Base-by-base conservation (phyloP, 2,329 filamentous ascomycete species). In the Raffaelea albimanens region DNA sequence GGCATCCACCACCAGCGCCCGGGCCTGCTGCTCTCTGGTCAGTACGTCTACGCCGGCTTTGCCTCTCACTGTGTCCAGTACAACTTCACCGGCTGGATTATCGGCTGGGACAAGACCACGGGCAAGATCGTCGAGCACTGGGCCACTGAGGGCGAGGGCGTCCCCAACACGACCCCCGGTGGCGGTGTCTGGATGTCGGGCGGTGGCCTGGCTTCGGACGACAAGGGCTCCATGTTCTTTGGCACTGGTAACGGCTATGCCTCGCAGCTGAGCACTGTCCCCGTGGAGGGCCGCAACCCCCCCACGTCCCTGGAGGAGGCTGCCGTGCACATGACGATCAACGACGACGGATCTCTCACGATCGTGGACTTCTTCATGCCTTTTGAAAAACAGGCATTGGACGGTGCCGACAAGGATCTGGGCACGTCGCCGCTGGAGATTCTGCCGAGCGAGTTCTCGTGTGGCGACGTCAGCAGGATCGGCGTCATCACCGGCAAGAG, bases 361-460 rank as follows among this genome's bases (percentile, higher is more conserved):
- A 56, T 69, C 4, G 63, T 69, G 4, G 70, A 73, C 54, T 74
- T 72, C 51, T 74, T 74, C 56, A 72, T 73, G 66, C 71, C 70
- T 0, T 69, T 63, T 55, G 70, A 75, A 48, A 73, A 73, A 50
- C 61, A 61, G n/a, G 63, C 67, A 19, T 58, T 75, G 3, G 70
- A 73, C 52, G 71, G 70, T 33, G 69, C 67, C 22, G 70, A 73
- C 57, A 67, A 70, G 48, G 71, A 73, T 59, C 58, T 73, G 5
- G 70, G 70, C 11, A 71, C 70, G 0, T 65, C 60, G 5, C 69
- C 69, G 0, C 59, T 74, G 3, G 61, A 67, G 51, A 51, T 73
- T 1, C 56, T 73, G 10, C 69, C 70, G 0, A 64, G 61, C 13
- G 51, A 63, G 43, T 73, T 73, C 55, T 62, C 63, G 3, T 72